These are phyloP conservation scores for Mortierella sp. DNA, from an alignment of 371 early-diverging fungal species.

Conservation along the genomic window DNA sequence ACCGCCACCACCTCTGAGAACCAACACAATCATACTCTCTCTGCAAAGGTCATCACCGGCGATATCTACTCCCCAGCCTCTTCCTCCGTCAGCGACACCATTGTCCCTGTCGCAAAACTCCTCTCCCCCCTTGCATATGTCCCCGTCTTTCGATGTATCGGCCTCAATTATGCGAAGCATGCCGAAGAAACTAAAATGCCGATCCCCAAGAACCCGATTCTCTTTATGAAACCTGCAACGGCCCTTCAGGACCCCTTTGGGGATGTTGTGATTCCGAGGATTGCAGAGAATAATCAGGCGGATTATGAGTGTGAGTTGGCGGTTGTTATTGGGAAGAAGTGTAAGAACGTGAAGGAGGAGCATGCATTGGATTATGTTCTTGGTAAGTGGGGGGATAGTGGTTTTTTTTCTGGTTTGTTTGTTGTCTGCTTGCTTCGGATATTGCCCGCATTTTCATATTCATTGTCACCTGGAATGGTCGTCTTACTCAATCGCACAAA, in stretches of 20 bases:
- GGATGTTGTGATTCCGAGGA: slow-evolving; percentile 64
- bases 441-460: not conserved
- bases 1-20: slow-evolving; percentile 16
- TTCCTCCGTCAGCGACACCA: slow-evolving; percentile 57
- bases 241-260: slow-evolving; percentile 64
- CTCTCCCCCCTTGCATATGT: slow-evolving; percentile 63
- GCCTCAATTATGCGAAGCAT: slow-evolving; percentile 72
- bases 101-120: slow-evolving; percentile 61
- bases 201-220: slow-evolving; percentile 66
- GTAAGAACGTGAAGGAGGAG: slow-evolving; percentile 64
- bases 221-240: slow-evolving; percentile 69
- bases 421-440: not conserved
- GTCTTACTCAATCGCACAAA: not conserved
- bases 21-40: slow-evolving; percentile 21
- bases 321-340: slow-evolving; percentile 70
- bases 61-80: slow-evolving; percentile 55
- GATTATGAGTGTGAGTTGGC: slow-evolving; percentile 77
- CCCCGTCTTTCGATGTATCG: slow-evolving; percentile 67
- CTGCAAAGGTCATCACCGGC: slow-evolving; percentile 63
- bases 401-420: slow-evolving; percentile 6
- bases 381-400: slow-evolving; percentile 36
- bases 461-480: not conserved
- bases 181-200: slow-evolving; percentile 66
- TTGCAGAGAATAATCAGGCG: slow-evolving; percentile 64
- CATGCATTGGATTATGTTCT: slow-evolving; percentile 68